Base-by-base conservation (phyloP, 2,329 filamentous ascomycete species). In the Diplodia mutila region DNA sequence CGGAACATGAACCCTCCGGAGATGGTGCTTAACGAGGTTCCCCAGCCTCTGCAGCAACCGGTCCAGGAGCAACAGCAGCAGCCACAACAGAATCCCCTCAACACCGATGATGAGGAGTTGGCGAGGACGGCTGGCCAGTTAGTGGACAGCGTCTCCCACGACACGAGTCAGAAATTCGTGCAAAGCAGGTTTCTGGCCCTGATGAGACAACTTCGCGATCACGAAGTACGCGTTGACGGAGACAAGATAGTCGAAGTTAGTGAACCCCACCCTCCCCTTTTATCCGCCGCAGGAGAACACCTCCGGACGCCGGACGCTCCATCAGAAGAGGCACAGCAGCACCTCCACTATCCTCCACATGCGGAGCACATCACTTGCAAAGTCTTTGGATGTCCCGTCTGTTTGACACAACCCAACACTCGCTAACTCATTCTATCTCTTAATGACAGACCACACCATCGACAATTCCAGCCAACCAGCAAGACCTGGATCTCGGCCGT, bases 121-220 rank as follows among this genome's bases (percentile, higher is more conserved):
- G 89, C 91, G 23, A 83, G 84, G 49, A 93, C 91, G 1, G 92
- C 92, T 5, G 88, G 87, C 18, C 84, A 90, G 68, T 83, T 96
- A 4, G 82, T 95, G 5, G 84, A 90, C 65, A 89, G 87, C 46
- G 86, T 96, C 14, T 84, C 86, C 23, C 83, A 89, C 72, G 89
- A 94, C 71, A 85, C 87, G 68, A 89, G 86, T 66, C 81, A 88
- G 55, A 94, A 94, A 75, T 95, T 95, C 77, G 87, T 89, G 72
- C 87, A 93, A 74, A 94, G 91, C 71, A 87, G 87, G 68, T 96
- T 96, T 74, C 80, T 94, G 0, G 84, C 86, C 4, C 81, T 96
- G 54, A 95, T 96, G 92, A 87, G 90, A 32, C 86, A 87, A 68
- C 86, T 95, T 66, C 86, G 90, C 63, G 88, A 92, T 74, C 84